These are phyloP conservation scores for Nannizziopsis barbatae DNA, from an alignment of 2,329 filamentous ascomycete species.

Conservation along the genomic window DNA sequence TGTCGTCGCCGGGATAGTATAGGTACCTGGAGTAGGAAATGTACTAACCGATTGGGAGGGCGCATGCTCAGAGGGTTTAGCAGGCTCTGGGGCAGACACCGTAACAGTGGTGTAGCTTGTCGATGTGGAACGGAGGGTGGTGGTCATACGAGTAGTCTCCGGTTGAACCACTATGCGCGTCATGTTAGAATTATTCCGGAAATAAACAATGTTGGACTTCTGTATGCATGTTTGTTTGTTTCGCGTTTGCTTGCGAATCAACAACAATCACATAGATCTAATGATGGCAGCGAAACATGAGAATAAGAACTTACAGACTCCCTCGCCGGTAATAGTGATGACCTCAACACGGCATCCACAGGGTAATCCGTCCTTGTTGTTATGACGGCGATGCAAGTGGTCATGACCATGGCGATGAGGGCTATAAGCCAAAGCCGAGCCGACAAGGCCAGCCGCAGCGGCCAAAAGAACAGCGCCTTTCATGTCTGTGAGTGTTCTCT, in stretches of 20 bases:
- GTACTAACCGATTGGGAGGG: conserved; percentile 27
- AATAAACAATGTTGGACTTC: background rate
- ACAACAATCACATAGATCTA: conserved; percentile 22
- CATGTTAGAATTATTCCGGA: background rate
- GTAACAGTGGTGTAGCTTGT: conserved; percentile 32
- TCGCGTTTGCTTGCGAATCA: conserved; percentile 14
- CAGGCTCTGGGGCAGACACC: conserved; percentile 21
- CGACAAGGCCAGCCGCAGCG: conserved; percentile 43
- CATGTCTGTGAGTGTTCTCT: conserved; percentile 44
- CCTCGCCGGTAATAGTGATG: conserved; percentile 56
- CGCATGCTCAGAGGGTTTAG: conserved; percentile 37
- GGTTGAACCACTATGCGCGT: conserved; percentile 10
- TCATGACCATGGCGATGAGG: conserved; percentile 44
- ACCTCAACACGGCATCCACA: conserved; percentile 67
- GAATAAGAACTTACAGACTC: conserved; percentile 43
- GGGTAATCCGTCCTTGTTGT: conserved; percentile 23
- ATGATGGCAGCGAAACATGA: background rate
- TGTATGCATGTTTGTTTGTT: conserved; percentile 1
- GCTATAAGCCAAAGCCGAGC: conserved; percentile 47
- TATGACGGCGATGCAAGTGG: conserved; percentile 47
- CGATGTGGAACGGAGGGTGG: conserved; percentile 22
- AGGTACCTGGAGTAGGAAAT: conserved; percentile 57
- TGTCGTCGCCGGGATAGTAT: conserved; percentile 65
- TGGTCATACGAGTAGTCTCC: conserved; percentile 20
- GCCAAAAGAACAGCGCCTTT: conserved; percentile 59